These are phyloP conservation scores for Hygrocybe coccinea DNA, from an alignment of 768 basidiomycete genomes.

Conservation along the genomic window DNA sequence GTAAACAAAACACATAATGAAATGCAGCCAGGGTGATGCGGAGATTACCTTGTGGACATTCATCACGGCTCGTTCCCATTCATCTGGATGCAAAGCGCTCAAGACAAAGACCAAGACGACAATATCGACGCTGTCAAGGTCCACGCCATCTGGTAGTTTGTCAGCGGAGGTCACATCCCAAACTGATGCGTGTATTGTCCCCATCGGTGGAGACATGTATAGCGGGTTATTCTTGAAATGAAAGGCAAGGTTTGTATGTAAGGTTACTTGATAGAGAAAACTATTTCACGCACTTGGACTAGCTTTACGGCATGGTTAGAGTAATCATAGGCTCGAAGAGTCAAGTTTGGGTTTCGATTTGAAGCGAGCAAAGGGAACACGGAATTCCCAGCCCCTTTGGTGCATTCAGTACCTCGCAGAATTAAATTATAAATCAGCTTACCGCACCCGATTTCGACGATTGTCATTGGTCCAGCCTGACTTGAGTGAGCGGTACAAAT, in stretches of 20 bases:
- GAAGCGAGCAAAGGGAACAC: constrained; percentile 81
- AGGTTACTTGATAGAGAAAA: neutral
- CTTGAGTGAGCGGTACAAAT: constrained; percentile 7
- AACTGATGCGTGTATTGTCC: constrained; percentile 71
- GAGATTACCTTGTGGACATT: constrained; percentile 71
- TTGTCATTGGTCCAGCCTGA: constrained; percentile 70
- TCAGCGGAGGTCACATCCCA: constrained; percentile 81
- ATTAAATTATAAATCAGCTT: constrained; percentile 15
- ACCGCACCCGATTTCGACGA: constrained; percentile 94
- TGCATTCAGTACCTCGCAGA: constrained; percentile 2
- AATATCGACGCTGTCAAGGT: constrained; percentile 74
- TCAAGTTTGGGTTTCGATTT: constrained; percentile 76
- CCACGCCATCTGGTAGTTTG: constrained; percentile 58
- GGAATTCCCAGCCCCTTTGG: constrained; percentile 88
- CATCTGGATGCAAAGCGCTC: constrained; percentile 86
- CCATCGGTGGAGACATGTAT: constrained; percentile 62
- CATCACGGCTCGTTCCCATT: constrained; percentile 79
- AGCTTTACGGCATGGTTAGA: constrained; percentile 83
- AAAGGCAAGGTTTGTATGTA: constrained; percentile 6
- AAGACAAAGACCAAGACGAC: constrained; percentile 91
- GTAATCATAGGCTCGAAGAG: constrained; percentile 84
- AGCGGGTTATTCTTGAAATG: constrained; percentile 58
- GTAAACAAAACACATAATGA: no score
- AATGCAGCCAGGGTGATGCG: constrained; percentile 1
- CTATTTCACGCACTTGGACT: constrained; percentile 59